These are phyloP conservation scores for Kazachstania kunashirensis DNA, from an alignment of 805 yeast species.

Conservation along the genomic window DNA sequence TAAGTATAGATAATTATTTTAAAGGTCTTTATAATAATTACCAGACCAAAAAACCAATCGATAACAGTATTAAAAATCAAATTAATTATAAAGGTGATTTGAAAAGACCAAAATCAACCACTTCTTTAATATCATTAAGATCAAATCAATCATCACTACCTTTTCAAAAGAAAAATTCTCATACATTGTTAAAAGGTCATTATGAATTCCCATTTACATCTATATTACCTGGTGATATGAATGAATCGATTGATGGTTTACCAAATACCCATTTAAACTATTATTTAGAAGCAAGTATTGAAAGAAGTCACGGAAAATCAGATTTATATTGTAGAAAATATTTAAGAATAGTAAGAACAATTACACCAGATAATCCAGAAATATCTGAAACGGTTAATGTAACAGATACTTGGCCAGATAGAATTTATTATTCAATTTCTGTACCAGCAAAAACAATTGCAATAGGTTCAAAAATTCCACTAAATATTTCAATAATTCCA, in stretches of 20 bases:
- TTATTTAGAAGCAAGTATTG: conserved; percentile 68
- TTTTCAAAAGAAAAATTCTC: conserved; percentile 19
- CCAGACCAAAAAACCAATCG: conserved; percentile 12
- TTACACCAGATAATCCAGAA: conserved; percentile 81
- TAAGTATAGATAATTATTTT: conserved; percentile 40
- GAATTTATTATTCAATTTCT: conserved; percentile 80
- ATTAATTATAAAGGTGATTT: neutral
- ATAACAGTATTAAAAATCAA: conserved; percentile 11
- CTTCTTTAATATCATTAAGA: conserved; percentile 27
- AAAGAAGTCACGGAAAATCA: conserved; percentile 67
- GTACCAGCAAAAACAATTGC: conserved; percentile 85
- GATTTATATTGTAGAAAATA: conserved; percentile 60
- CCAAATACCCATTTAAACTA: conserved; percentile 70
- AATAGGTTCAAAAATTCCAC: conserved; percentile 68
- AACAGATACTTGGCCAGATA: conserved; percentile 91
- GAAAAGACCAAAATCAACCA: conserved; percentile 8
- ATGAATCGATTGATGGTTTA: conserved; percentile 85
- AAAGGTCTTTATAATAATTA: conserved; percentile 23
- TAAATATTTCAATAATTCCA: conserved; percentile 67
- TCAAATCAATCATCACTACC: conserved; percentile 7
- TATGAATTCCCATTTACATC: conserved; percentile 87
- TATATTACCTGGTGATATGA: conserved; percentile 70
- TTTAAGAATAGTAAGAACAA: conserved; percentile 72
- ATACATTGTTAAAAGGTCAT: conserved; percentile 57
- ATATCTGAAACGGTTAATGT: conserved; percentile 86